Conservation (phyloP, 208 protist species). For the Hexamita inflata region DNA sequence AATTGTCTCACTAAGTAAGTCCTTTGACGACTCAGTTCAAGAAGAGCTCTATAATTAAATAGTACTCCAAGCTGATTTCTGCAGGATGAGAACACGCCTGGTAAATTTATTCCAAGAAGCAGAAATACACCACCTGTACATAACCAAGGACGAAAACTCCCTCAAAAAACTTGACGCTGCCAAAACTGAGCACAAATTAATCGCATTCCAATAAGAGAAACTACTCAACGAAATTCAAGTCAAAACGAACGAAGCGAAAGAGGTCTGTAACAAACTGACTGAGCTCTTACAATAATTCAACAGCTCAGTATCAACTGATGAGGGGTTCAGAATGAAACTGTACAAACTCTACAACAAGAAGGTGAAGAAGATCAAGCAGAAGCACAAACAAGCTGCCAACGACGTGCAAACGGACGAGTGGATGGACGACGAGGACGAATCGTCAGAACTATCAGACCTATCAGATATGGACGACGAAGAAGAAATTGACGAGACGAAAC, state of each 20-base stretch:
- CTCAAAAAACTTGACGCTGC: not conserved
- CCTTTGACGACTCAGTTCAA: too few relatives aligned
- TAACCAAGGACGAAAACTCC: slow-evolving; percentile 1
- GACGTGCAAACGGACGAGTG: not conserved
- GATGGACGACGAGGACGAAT: slow-evolving; percentile 11
- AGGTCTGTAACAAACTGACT: not conserved
- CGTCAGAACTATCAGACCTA: slow-evolving; percentile 20
- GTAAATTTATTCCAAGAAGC: slow-evolving; percentile 20
- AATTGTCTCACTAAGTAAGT: too few relatives aligned
- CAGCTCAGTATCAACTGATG: not conserved
- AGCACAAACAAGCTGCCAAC: too few relatives aligned
- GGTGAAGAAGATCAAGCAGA: too few relatives aligned
- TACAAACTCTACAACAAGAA: slow-evolving; percentile 26
- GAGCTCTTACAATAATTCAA: not conserved
- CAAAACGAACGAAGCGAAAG: slow-evolving; percentile 5
- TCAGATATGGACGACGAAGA: slow-evolving; percentile 19
- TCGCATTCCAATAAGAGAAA: not conserved
- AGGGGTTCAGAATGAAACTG: not conserved
- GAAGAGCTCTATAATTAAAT: too few relatives aligned
- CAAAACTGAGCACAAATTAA: not conserved
- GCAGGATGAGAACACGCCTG: not conserved
- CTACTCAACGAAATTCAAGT: not conserved
- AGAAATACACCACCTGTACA: slow-evolving; percentile 24
- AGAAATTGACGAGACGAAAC: slow-evolving; percentile 1
- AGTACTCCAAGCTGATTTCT: slow-evolving; percentile 18